Conservation (phyloP, 345 rosid species). For the Acer yangbiense region DNA sequence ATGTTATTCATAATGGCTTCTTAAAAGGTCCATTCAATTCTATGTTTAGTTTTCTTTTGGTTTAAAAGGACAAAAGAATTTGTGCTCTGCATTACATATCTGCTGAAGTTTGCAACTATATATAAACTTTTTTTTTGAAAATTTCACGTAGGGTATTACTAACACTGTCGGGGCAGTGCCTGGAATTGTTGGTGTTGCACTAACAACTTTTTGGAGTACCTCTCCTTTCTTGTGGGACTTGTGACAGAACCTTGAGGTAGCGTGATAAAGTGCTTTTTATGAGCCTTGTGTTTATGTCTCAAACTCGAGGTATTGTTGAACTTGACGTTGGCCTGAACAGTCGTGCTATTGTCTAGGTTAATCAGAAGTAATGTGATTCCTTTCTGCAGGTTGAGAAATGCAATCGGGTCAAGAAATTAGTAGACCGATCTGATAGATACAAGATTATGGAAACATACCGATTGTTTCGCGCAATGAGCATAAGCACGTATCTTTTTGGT, state of each 20-base stretch:
- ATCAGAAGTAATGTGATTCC: slow-evolving; percentile 44
- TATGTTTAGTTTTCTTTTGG: too few relatives aligned
- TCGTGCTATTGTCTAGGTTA: slow-evolving; percentile 70
- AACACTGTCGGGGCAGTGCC: too few relatives aligned
- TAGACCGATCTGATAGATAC: not conserved
- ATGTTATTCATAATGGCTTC: slow-evolving; percentile 8
- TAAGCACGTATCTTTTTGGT: slow-evolving; percentile 71
- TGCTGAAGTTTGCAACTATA: too few relatives aligned
- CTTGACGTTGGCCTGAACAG: slow-evolving; percentile 43
- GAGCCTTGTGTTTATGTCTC: slow-evolving; percentile 32
- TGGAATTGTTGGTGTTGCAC: too few relatives aligned
- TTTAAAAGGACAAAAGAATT: too few relatives aligned
- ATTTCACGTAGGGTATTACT: too few relatives aligned
- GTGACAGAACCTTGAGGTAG: slow-evolving; percentile 24
- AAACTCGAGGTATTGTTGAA: slow-evolving; percentile 35
- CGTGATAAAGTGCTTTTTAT: slow-evolving; percentile 13
- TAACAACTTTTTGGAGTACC: too few relatives aligned
- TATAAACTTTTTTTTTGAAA: too few relatives aligned
- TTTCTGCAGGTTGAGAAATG: too few relatives aligned
- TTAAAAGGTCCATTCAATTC: slow-evolving; percentile 10
- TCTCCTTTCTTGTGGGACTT: not conserved
- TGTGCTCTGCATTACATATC: too few relatives aligned
- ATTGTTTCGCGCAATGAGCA: slow-evolving; percentile 77
- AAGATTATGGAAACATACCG: slow-evolving; percentile 42
- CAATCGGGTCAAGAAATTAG: too few relatives aligned